Percentiles rank a stretch among this genome's conserved stretches.
Conservation (phyloP, 805 yeast species). For the Nematodospora valgi region DNA sequence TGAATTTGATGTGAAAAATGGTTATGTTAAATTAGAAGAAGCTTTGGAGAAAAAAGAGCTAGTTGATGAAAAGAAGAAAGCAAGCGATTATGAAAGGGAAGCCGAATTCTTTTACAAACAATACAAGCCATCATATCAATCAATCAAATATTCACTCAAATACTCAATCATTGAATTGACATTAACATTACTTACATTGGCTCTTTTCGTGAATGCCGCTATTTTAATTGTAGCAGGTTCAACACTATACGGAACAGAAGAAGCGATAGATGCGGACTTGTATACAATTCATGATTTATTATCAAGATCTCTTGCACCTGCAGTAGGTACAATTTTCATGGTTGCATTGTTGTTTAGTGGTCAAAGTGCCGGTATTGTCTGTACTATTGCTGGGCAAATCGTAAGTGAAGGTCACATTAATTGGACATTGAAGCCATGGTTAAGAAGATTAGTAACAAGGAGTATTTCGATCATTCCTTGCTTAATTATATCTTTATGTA, state of each 20-base stretch:
- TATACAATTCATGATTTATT: conserved; percentile 71
- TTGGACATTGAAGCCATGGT: conserved; percentile 80
- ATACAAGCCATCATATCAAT: conserved; percentile 69
- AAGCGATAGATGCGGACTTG: conserved; percentile 77
- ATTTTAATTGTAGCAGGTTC: conserved; percentile 81
- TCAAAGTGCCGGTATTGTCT: conserved; percentile 87
- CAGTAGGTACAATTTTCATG: conserved; percentile 82
- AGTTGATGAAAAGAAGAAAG: conserved; percentile 9
- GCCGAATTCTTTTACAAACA: conserved; percentile 30
- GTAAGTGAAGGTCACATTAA: conserved; percentile 87
- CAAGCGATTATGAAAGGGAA: conserved; percentile 14
- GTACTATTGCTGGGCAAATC: conserved; percentile 91
- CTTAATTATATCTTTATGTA: conserved; percentile 60
- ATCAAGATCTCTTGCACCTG: conserved; percentile 57
- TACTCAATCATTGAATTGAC: conserved; percentile 72
- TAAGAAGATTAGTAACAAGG: conserved; percentile 75
- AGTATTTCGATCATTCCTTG: conserved; percentile 80
- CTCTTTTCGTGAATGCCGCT: conserved; percentile 82
- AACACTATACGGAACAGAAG: conserved; percentile 66
- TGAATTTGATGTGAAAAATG: conserved; percentile 40
- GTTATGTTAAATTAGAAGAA: conserved; percentile 24
- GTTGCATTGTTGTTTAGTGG: conserved; percentile 82
- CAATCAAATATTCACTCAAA: conserved; percentile 68
- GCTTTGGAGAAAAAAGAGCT: neutral
- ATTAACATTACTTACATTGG: conserved; percentile 70